Conservation (phyloP, 768 basidiomycete genomes). For the Gloeostereum incarnatum region DNA sequence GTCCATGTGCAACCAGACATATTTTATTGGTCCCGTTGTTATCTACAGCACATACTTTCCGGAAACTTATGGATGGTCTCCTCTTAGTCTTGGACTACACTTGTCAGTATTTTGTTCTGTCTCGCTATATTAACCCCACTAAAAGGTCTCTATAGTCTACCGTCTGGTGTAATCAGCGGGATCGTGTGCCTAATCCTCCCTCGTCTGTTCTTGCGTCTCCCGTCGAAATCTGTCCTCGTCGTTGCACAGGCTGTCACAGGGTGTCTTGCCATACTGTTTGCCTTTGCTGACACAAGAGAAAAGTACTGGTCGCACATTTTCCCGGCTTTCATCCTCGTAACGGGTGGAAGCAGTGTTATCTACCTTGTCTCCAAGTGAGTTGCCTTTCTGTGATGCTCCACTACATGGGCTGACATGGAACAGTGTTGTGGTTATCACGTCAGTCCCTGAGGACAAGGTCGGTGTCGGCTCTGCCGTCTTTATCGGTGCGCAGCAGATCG, state of each 20-base stretch:
- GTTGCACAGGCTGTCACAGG: not conserved
- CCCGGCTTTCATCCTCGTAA: not conserved
- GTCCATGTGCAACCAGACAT: not conserved
- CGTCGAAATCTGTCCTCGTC: not conserved
- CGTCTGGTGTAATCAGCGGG: too few species aligned
- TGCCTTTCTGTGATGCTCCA: not conserved
- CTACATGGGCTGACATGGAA: not conserved
- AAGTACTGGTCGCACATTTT: slow-evolving; percentile 1
- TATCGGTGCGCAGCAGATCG: not conserved
- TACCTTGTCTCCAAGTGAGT: not conserved
- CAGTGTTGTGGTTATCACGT: not conserved
- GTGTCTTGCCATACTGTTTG: not conserved
- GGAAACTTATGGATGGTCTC: not conserved
- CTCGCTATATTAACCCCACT: not conserved
- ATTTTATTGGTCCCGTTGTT: not conserved
- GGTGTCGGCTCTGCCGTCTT: not conserved
- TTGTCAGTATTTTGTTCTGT: not conserved
- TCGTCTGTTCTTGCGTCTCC: not conserved
- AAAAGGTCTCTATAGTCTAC: not conserved
- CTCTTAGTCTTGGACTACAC: slow-evolving; percentile 2
- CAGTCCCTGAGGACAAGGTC: not conserved
- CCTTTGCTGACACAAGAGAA: not conserved
- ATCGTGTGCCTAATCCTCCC: too few species aligned
- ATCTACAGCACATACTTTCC: too few species aligned
- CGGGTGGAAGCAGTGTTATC: not conserved